Evolutionary conservation across 2,329 filamentous ascomycete genomes (phyloP).

Genomic region (Ambrosiella beaveri): DNA sequence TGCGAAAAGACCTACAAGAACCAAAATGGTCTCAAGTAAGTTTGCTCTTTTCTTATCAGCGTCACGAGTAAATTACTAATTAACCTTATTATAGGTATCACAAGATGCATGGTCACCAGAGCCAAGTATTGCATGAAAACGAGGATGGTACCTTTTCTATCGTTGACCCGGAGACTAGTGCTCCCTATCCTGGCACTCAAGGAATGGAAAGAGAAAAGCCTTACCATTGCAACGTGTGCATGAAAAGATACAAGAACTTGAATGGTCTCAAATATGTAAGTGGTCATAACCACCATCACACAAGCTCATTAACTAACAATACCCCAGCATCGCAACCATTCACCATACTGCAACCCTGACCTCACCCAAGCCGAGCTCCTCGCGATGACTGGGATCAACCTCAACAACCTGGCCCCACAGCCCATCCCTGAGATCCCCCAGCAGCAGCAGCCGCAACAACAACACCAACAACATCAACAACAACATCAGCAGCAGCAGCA

Average conservation of each 20-base stretch:
- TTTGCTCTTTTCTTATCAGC: constrained; percentile 15
- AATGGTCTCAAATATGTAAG: constrained; percentile 91
- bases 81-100: constrained; percentile 33
- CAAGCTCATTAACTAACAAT: background rate
- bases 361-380: constrained; percentile 13
- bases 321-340: constrained; percentile 14
- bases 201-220: constrained; percentile 99
- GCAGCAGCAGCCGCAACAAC: background rate
- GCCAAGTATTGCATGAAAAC: constrained; percentile 91
- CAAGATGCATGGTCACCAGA: constrained; percentile 81
- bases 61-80: constrained; percentile 4
- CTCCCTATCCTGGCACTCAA: constrained; percentile 84
- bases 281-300: constrained; percentile 11
- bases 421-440: constrained; percentile 6
- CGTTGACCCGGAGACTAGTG: constrained; percentile 85
- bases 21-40: constrained; percentile 91
- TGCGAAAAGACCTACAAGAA: constrained; percentile 99
- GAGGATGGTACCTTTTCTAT: constrained; percentile 96
- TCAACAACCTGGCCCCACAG: constrained; percentile 9
- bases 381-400: constrained; percentile 13
- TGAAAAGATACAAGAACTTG: constrained; percentile 97
- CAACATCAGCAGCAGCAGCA: constrained; percentile 10
- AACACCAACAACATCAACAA: background rate
- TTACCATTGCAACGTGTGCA: constrained; percentile 90
- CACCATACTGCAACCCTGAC: constrained; percentile 15